Percentiles rank a stretch among this genome's conserved stretches.
Conservation (phyloP, 176 grass and related monocot genomes). For the Ananas comosus region DNA sequence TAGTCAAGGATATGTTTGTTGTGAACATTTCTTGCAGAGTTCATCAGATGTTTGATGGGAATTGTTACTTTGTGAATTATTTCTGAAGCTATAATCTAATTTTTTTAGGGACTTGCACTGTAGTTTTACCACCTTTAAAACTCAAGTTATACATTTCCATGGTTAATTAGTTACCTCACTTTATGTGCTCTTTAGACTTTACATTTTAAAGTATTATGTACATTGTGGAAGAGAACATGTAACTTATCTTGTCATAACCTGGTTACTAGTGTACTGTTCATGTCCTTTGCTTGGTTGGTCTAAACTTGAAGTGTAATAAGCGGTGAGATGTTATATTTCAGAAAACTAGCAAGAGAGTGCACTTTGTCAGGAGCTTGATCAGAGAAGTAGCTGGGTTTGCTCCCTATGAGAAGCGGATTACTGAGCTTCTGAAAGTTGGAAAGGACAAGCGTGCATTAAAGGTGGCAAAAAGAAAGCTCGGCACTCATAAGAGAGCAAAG, state of each 20-base stretch:
- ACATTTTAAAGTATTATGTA: too few relatives aligned
- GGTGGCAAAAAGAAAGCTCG: slow-evolving; percentile 12
- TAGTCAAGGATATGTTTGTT: too few relatives aligned
- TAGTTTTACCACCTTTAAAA: too few relatives aligned
- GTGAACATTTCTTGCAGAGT: too few relatives aligned
- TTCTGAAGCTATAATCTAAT: too few relatives aligned
- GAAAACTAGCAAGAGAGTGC: slow-evolving; percentile 5
- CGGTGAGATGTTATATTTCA: not conserved
- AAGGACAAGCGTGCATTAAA: slow-evolving; percentile 3
- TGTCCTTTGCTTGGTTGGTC: not conserved
- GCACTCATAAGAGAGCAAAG: slow-evolving; percentile 13
- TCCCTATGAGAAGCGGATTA: slow-evolving; percentile 5
- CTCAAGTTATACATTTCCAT: not conserved
- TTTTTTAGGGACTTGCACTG: not conserved
- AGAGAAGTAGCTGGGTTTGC: slow-evolving; percentile 2
- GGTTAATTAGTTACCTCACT: not conserved
- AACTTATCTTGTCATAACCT: too few relatives aligned
- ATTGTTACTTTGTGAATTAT: too few relatives aligned
- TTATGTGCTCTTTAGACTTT: too few relatives aligned
- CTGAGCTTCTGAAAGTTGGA: slow-evolving; percentile 5
- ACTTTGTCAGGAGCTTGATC: not conserved
- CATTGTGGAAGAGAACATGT: too few relatives aligned
- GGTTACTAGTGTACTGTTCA: not conserved
- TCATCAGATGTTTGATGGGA: too few relatives aligned
- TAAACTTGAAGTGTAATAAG: not conserved